Conservation (phyloP, 1,284 basidiomycete species). For the Sanghuangporus sanghuang region DNA sequence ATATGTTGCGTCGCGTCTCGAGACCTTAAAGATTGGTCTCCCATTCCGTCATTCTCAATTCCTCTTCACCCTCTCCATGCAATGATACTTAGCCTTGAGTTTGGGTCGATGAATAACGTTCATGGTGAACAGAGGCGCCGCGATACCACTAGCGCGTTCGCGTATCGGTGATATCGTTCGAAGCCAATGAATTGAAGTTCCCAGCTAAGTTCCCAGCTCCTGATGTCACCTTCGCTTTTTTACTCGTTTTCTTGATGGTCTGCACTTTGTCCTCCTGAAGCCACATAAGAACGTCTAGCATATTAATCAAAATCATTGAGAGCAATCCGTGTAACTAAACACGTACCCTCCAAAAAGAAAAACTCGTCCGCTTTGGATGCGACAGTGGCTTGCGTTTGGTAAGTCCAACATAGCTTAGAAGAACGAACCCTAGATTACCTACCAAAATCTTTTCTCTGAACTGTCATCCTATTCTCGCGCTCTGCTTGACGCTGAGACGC, state of each 20-base stretch:
- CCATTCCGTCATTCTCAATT: too few species aligned
- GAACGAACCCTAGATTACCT: constrained; percentile 20
- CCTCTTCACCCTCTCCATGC: background rate
- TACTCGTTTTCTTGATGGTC: background rate
- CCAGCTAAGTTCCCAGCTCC: background rate
- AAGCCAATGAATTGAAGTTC: background rate
- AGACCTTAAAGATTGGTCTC: too few species aligned
- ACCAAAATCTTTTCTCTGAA: constrained; percentile 72
- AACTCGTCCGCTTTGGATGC: constrained; percentile 67
- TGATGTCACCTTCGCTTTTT: background rate
- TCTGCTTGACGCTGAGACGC: constrained; percentile 57
- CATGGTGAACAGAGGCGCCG: too few species aligned
- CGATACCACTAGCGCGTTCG: background rate
- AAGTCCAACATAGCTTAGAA: background rate
- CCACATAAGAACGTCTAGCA: background rate
- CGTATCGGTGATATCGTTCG: background rate
- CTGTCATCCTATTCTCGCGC: constrained; percentile 57
- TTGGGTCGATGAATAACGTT: too few species aligned
- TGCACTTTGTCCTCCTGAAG: background rate
- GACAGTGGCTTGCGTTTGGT: constrained; percentile 41
- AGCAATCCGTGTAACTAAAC: background rate
- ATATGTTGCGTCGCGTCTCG: too few species aligned
- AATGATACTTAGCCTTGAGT: background rate
- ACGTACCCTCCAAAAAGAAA: constrained; percentile 60
- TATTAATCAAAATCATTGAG: background rate